phyloP scores from a whole-genome alignment of 345 rosid species.

The Gossypium stocksii region DNA sequence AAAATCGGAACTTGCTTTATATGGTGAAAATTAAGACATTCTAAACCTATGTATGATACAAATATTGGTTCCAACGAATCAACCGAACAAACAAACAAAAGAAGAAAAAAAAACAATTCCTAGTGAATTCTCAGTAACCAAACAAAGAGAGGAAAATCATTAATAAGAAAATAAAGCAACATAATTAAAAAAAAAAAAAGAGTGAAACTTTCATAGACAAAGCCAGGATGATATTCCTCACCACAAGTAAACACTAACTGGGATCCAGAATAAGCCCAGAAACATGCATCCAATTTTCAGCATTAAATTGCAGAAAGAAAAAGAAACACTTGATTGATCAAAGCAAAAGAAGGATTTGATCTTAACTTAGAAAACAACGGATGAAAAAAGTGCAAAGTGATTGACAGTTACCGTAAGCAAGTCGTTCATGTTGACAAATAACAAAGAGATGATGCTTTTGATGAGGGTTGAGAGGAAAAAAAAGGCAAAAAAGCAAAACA shows the following conservation, averaged over 20 bases:
- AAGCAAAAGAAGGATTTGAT: background rate
- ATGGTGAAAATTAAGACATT: too few species aligned
- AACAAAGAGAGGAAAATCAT: background rate
- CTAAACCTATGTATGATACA: background rate
- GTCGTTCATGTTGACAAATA: conserved; percentile 38
- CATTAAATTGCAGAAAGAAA: background rate
- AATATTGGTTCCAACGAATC: background rate
- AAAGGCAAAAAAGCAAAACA: background rate
- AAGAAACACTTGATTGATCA: background rate
- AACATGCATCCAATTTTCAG: background rate
- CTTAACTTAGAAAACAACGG: background rate
- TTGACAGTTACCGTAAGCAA: conserved; percentile 33
- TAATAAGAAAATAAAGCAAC: background rate
- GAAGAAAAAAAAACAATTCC: conserved; percentile 1
- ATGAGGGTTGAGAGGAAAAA: background rate
- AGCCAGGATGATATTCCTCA: background rate
- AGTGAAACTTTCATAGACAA: background rate
- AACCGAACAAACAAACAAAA: background rate
- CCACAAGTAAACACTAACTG: background rate
- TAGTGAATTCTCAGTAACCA: background rate
- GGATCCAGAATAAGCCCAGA: background rate
- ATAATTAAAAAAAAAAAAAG: background rate
- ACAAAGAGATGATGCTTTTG: background rate
- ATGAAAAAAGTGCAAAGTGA: background rate
- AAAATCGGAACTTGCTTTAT: background rate